Percentiles rank a stretch among this genome's conserved stretches.
These are phyloP conservation scores for Penicillium pancosmium DNA, from an alignment of 495 filamentous ascomycete species.

Conservation along the genomic window DNA sequence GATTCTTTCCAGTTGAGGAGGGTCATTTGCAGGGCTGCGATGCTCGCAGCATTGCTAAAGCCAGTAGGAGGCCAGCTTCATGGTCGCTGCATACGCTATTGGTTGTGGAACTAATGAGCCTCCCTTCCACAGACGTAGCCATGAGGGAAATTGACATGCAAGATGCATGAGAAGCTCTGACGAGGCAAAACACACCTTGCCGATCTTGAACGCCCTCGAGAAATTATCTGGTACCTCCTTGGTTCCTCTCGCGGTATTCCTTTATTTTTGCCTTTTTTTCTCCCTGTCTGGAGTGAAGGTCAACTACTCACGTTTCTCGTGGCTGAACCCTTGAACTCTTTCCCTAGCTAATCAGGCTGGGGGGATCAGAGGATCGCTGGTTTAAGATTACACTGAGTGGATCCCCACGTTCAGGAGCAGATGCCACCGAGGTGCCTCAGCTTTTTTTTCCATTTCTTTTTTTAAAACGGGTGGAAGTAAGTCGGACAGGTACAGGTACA, in stretches of 20 bases:
- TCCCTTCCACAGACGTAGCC: constrained; percentile 8
- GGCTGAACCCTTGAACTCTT: constrained; percentile 10
- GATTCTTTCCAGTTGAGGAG: constrained; percentile 24
- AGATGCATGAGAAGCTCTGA: constrained; percentile 9
- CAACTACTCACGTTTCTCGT: constrained; percentile 6
- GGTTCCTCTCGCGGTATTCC: not conserved
- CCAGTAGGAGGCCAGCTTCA: constrained; percentile 3
- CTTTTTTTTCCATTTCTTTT: not conserved
- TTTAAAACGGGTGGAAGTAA: not conserved
- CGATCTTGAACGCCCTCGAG: constrained; percentile 11
- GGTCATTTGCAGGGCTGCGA: constrained; percentile 12
- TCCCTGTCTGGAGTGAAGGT: not conserved
- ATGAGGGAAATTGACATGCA: constrained; percentile 5
- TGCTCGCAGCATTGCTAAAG: constrained; percentile 4
- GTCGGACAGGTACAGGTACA: not conserved
- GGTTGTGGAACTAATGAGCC: constrained; percentile 5
- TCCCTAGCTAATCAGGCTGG: constrained; percentile 20
- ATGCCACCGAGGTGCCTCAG: constrained; percentile 15
- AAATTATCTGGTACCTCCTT: not conserved
- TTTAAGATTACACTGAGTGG: constrained; percentile 25
- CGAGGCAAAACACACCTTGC: constrained; percentile 10
- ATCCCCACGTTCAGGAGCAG: constrained; percentile 28
- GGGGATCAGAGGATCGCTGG: constrained; percentile 22
- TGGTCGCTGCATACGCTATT: constrained; percentile 1
- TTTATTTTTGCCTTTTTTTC: not conserved